Conservation (phyloP, 345 rosid species). For the Bruguiera parviflora region DNA sequence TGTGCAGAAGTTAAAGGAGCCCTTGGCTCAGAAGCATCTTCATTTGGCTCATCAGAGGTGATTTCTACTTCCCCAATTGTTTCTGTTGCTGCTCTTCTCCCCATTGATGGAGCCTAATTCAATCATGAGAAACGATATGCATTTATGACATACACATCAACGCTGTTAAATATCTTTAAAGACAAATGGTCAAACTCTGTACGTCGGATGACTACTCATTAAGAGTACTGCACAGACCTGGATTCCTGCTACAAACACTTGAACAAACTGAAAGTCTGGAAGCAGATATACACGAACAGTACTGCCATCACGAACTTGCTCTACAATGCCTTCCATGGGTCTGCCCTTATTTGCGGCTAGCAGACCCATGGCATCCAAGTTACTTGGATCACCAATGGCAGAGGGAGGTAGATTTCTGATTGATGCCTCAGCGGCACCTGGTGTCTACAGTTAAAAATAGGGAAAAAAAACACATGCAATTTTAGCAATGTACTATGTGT, state of each 20-base stretch:
- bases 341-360: conserved; percentile 76
- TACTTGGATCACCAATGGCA: conserved; percentile 80
- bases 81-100: conserved; percentile 61
- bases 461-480: background rate
- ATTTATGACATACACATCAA: conserved; percentile 2
- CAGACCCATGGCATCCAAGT: conserved; percentile 80
- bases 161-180: background rate
- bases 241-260: conserved; percentile 93
- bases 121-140: conserved; percentile 14
- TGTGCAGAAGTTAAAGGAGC: conserved; percentile 87
- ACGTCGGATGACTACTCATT: background rate
- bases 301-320: conserved; percentile 97
- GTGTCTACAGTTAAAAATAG: conserved; percentile 41
- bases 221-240: conserved; percentile 47
- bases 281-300: conserved; percentile 86
- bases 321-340: conserved; percentile 85
- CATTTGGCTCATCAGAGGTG: conserved; percentile 56
- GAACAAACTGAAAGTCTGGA: conserved; percentile 94
- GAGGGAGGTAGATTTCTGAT: conserved; percentile 88
- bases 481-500: background rate
- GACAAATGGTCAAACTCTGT: background rate
- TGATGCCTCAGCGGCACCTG: conserved; percentile 82
- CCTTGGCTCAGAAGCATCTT: conserved; percentile 60
- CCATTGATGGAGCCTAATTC: conserved; percentile 77
- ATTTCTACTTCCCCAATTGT: conserved; percentile 40